Evolutionary conservation across 306 rosid genomes (phyloP), one percentile per base, ranked within the genome.

Genomic region (Pyrus pyrifolia): DNA sequence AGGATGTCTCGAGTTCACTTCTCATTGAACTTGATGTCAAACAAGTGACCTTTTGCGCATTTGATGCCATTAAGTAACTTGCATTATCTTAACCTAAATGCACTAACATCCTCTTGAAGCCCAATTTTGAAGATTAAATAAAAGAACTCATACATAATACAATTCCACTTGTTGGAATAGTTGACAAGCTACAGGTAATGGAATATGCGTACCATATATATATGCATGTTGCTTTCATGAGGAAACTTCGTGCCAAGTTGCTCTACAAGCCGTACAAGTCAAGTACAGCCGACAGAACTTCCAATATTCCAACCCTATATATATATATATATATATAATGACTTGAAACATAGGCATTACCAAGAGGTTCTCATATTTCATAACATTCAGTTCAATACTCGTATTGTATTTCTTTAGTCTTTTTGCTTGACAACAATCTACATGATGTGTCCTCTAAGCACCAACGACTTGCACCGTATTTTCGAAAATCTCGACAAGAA

Each of bases 401-500:
- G 52, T 4, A 45, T 45, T 45, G 52, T 45, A 3, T 45, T 45
- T 55, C 12, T 55, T 8, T 17, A 0, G 21, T 60, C 13, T 19
- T 22, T 15, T 27, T 4, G 1, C 27, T 23, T 23, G 6, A 63
- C 58, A 58, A 60, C 0, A 67, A 14, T 18, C 17, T 72, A 23
- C 9, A 87, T 91, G 95, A 87, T 93, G 95, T 76, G 77, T 85
- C 57, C 83, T 30, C 77, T 93, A 17, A 71, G 35, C 23, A 61
- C 77, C 31, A 66, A 14, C 30, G 98, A 93, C n/a, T 88, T 93
- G 84, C 81, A 78, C 44, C 81, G 92, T 27, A 91, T 93, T 21
- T 93, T 93, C 79, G 78, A 81, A 70, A 85, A 87, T 79, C 83
- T 93, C 15, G 97, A 91, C 72, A 76, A 40, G 79, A 88, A 91